Conservation (phyloP, 179 eudicot genomes). For the Silene coronaria region DNA sequence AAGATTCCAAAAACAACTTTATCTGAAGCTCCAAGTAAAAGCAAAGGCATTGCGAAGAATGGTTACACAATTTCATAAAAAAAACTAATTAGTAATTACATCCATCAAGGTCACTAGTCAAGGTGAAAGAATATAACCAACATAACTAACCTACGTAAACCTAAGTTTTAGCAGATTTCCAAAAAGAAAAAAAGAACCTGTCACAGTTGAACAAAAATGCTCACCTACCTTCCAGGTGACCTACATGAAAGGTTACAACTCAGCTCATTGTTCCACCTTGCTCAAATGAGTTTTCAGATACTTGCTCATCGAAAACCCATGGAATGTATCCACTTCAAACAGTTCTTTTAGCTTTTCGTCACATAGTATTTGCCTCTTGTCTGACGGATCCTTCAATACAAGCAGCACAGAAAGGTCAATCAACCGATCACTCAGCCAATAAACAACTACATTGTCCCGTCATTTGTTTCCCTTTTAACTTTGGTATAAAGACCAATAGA, state of each 20-base stretch:
- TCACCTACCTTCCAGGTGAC: slow-evolving; percentile 24
- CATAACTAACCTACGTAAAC: slow-evolving; percentile 15
- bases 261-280: slow-evolving; percentile 47
- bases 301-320: slow-evolving; percentile 61
- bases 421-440: neutral
- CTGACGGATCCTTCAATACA: slow-evolving; percentile 78
- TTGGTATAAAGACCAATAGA: neutral
- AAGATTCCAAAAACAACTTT: neutral
- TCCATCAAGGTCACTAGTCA: neutral
- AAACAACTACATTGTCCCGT: neutral
- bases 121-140: neutral
- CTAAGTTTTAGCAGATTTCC: neutral
- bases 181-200: slow-evolving; percentile 13
- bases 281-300: slow-evolving; percentile 58
- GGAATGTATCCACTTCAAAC: slow-evolving; percentile 64
- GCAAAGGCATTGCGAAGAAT: neutral
- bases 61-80: neutral
- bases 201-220: slow-evolving; percentile 26
- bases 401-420: slow-evolving; percentile 8
- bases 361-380: slow-evolving; percentile 67
- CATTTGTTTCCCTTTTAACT: neutral
- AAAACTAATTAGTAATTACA: slow-evolving; percentile 7
- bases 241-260: slow-evolving; percentile 7
- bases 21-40: neutral
- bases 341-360: slow-evolving; percentile 94